phyloP scores from a whole-genome alignment of 2,329 filamentous ascomycete species.

The Fusarium cyanostomum region DNA sequence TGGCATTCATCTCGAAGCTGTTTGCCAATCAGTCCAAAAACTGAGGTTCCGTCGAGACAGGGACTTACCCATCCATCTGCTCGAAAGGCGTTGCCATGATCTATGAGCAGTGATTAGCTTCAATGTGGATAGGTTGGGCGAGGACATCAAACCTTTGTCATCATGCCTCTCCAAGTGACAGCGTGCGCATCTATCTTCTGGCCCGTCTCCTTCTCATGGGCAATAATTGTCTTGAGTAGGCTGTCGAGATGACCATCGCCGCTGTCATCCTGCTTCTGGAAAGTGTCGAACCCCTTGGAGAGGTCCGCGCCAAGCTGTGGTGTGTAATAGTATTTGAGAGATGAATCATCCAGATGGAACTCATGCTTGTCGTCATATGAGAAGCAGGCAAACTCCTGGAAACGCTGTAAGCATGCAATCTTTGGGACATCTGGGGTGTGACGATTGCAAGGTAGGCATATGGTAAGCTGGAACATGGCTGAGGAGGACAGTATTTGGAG shows the following conservation, averaged over 20 bases:
- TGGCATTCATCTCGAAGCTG: conserved; percentile 97
- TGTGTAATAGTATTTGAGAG: conserved; percentile 88
- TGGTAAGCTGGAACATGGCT: background rate
- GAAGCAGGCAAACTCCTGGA: conserved; percentile 88
- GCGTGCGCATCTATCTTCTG: conserved; percentile 78
- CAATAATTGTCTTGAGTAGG: conserved; percentile 78
- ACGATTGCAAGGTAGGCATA: background rate
- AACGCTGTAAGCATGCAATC: conserved; percentile 5
- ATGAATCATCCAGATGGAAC: conserved; percentile 79
- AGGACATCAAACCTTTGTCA: conserved; percentile 80
- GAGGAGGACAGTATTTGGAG: background rate
- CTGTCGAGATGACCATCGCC: conserved; percentile 89
- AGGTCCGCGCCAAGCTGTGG: conserved; percentile 77
- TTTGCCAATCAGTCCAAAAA: conserved; percentile 28
- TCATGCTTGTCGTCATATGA: conserved; percentile 88
- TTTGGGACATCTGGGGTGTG: too few relatives aligned
- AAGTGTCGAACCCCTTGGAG: conserved; percentile 81
- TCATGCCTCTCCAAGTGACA: conserved; percentile 96
- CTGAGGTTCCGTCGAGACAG: background rate
- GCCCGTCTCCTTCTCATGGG: conserved; percentile 74
- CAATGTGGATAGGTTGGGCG: background rate
- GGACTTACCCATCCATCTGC: conserved; percentile 75
- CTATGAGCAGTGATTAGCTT: conserved; percentile 56
- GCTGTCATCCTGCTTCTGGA: conserved; percentile 83
- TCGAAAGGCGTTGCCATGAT: conserved; percentile 89